Evolutionary conservation across 192 early-diverging fungal species (phyloP).

Genomic region (Endogone sp.): DNA sequence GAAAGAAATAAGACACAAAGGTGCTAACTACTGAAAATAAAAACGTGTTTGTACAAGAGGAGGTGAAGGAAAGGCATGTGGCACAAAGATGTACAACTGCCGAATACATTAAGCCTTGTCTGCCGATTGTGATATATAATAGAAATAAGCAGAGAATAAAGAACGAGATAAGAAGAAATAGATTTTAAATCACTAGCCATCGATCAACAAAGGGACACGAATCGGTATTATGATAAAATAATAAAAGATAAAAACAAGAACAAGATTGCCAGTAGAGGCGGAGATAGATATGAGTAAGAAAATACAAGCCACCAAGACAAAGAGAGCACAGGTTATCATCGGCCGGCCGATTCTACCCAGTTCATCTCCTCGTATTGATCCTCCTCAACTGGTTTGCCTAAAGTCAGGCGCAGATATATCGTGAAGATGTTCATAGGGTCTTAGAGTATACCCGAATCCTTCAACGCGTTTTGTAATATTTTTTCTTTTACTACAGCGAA

Average conservation of each 20-base stretch:
- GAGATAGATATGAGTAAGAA: not conserved
- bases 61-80: not conserved
- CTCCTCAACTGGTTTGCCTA: not conserved
- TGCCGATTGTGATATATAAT: not conserved
- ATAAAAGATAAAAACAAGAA: not conserved
- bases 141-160: not conserved
- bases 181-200: not conserved
- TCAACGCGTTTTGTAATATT: constrained; percentile 80
- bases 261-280: not conserved
- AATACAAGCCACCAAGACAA: not conserved
- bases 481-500: constrained; percentile 94
- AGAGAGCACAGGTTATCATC: not conserved
- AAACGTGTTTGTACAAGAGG: not conserved
- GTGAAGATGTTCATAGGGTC: not conserved
- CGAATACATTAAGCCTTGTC: not conserved
- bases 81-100: not conserved
- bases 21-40: not conserved
- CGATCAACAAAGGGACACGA: not conserved
- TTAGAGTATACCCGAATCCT: constrained; percentile 68
- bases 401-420: too few species aligned
- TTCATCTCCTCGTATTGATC: not conserved
- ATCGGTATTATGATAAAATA: not conserved
- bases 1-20: too few species aligned
- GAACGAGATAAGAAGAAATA: not conserved
- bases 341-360: not conserved